phyloP scores from a whole-genome alignment of 306 rosid genomes.

The Hippophae rhamnoides region DNA sequence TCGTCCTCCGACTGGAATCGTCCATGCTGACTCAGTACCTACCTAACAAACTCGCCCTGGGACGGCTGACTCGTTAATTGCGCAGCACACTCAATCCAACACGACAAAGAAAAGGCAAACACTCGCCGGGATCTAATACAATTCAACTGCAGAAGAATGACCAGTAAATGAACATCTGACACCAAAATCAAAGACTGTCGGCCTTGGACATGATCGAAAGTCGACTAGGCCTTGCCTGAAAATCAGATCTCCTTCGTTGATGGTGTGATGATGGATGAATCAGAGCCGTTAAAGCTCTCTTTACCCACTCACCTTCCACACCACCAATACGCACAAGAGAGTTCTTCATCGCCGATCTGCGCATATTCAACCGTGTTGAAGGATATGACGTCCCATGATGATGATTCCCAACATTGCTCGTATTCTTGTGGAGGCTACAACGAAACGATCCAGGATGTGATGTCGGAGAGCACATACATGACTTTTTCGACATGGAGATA shows the following conservation, averaged over 20 bases:
- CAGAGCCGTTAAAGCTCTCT: slow-evolving; percentile 68
- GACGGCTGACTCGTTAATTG: not conserved
- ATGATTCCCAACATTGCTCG: slow-evolving; percentile 6
- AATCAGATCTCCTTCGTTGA: slow-evolving; percentile 56
- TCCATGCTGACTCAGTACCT: slow-evolving; percentile 9
- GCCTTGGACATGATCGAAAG: slow-evolving; percentile 64
- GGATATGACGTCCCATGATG: slow-evolving; percentile 31
- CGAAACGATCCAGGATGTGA: slow-evolving; percentile 86
- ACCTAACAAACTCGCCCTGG: not conserved
- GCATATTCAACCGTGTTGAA: slow-evolving; percentile 61
- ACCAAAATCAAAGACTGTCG: slow-evolving; percentile 27
- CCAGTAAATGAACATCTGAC: slow-evolving; percentile 33
- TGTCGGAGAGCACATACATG: slow-evolving; percentile 94
- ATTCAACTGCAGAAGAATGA: slow-evolving; percentile 12
- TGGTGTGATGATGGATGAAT: slow-evolving; percentile 93
- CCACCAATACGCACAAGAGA: slow-evolving; percentile 85
- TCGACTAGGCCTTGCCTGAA: slow-evolving; percentile 64
- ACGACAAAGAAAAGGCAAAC: not conserved
- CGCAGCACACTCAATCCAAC: slow-evolving; percentile 5
- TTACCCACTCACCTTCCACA: slow-evolving; percentile 94
- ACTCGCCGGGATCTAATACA: slow-evolving; percentile 17
- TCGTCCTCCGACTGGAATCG: not conserved
- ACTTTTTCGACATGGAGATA: slow-evolving; percentile 43
- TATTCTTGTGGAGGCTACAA: slow-evolving; percentile 75
- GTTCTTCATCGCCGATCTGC: slow-evolving; percentile 93